Percentiles rank a stretch among this genome's conserved stretches.
phyloP scores from a whole-genome alignment of 2,329 filamentous ascomycete genomes.

The Septoria linicola region DNA sequence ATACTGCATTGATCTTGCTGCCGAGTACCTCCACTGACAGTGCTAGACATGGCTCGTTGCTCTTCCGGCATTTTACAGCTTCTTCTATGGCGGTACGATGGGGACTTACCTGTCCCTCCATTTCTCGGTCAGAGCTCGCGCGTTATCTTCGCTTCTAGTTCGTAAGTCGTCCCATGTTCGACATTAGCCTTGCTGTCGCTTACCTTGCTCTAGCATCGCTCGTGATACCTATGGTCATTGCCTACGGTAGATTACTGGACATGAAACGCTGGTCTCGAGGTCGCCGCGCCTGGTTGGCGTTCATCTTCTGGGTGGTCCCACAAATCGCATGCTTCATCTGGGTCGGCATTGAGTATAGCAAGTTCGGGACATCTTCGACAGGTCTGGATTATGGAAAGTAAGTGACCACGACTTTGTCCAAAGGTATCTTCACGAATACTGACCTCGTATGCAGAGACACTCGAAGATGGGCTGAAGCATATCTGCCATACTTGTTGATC shows the following conservation, averaged over 20 bases:
- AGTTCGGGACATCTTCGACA: slow-evolving; percentile 6
- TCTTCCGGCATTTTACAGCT: slow-evolving; percentile 41
- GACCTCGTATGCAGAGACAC: neutral
- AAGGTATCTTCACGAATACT: too few relatives aligned
- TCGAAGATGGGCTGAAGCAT: slow-evolving; percentile 23
- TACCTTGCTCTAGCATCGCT: slow-evolving; percentile 14
- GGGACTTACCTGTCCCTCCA: slow-evolving; percentile 40
- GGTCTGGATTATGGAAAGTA: slow-evolving; percentile 25
- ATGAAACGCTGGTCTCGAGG: slow-evolving; percentile 34
- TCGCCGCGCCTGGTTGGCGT: slow-evolving; percentile 34
- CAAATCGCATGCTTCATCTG: slow-evolving; percentile 37
- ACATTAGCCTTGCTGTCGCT: neutral
- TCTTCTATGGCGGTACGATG: slow-evolving; percentile 43
- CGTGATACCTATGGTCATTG: slow-evolving; percentile 29
- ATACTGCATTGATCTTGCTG: neutral
- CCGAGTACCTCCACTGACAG: neutral
- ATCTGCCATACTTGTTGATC: slow-evolving; percentile 30
- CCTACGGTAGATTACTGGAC: slow-evolving; percentile 30
- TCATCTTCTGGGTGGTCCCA: slow-evolving; percentile 34
- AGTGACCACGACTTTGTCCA: neutral
- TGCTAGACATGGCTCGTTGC: slow-evolving; percentile 38
- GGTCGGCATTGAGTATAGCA: slow-evolving; percentile 30
- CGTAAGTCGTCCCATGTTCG: slow-evolving; percentile 28
- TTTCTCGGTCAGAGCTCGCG: slow-evolving; percentile 39
- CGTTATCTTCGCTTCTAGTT: slow-evolving; percentile 36